phyloP scores from a whole-genome alignment of 352 stramenopile genomes.

The Globisporangium heterothallicum region DNA sequence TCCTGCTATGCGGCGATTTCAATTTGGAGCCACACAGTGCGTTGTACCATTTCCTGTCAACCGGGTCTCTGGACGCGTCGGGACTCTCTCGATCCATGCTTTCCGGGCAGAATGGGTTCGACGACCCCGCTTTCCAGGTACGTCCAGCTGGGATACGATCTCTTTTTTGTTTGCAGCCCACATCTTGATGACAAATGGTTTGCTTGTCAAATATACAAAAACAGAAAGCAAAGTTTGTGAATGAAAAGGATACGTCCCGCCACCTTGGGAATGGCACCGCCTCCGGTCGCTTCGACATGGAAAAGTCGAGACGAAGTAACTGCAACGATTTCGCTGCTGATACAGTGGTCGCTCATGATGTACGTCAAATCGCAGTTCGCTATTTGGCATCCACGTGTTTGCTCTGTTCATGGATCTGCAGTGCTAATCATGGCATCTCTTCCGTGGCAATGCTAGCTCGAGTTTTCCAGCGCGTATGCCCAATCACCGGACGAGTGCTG shows the following conservation, averaged over 20 bases:
- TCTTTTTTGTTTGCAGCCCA: neutral
- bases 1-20: slow-evolving; percentile 63
- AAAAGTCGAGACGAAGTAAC: slow-evolving; percentile 13
- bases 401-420: neutral
- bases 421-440: too few relatives aligned
- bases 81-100: slow-evolving; percentile 39
- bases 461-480: slow-evolving; percentile 57
- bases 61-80: slow-evolving; percentile 35
- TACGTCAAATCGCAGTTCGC: slow-evolving; percentile 12
- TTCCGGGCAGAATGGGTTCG: slow-evolving; percentile 32
- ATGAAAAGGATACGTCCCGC: slow-evolving; percentile 30
- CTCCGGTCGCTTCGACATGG: slow-evolving; percentile 27
- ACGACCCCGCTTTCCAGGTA: slow-evolving; percentile 20
- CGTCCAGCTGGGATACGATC: neutral
- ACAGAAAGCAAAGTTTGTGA: slow-evolving; percentile 26
- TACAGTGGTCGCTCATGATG: slow-evolving; percentile 21
- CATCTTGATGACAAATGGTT: neutral
- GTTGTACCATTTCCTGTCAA: slow-evolving; percentile 57
- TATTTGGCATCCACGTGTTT: neutral
- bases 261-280: slow-evolving; percentile 37
- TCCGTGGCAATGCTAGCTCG: too few relatives aligned
- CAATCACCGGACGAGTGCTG: slow-evolving; percentile 34
- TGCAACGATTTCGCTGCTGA: slow-evolving; percentile 17
- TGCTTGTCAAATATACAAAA: neutral
- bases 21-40: slow-evolving; percentile 60